Conservation (phyloP, 306 rosid species). For the Glycyrrhiza uralensis region DNA sequence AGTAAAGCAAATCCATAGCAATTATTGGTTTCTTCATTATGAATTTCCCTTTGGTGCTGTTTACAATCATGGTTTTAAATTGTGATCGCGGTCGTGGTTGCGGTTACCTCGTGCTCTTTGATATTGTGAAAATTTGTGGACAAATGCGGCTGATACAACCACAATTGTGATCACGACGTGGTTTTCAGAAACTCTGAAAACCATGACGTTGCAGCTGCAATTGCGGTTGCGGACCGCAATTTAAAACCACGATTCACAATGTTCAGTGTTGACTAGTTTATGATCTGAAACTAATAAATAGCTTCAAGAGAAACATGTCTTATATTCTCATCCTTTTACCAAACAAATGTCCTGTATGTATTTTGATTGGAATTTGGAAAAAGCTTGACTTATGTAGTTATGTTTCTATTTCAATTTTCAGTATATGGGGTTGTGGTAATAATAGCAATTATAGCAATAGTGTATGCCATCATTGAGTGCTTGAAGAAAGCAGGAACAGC, state of each 20-base stretch:
- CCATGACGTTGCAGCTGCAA: no score
- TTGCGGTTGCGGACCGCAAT: no score
- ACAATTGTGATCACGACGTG: no score
- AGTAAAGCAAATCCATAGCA: not conserved
- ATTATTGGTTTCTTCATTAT: not conserved
- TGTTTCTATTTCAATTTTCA: constrained; percentile 28
- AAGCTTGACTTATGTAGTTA: not conserved
- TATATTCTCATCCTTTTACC: not conserved
- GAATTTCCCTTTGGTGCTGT: not conserved
- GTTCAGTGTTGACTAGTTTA: not conserved
- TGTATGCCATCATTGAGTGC: constrained; percentile 47
- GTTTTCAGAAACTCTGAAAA: no score
- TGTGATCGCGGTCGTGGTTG: no score
- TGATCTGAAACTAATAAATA: not conserved
- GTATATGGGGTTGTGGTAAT: constrained; percentile 33
- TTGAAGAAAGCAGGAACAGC: constrained; percentile 49
- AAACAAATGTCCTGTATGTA: not conserved
- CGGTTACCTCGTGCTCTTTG: no score
- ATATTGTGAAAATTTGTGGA: no score
- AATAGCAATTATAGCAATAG: constrained; percentile 37
- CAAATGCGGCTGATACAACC: no score
- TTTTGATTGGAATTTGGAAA: not conserved
- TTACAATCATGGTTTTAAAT: no score
- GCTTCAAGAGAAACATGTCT: not conserved
- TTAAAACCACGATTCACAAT: no score